Percentiles rank a stretch among this genome's conserved stretches.
Conservation (phyloP, 176 grass and related monocot genomes). For the Hordeum marinum region DNA sequence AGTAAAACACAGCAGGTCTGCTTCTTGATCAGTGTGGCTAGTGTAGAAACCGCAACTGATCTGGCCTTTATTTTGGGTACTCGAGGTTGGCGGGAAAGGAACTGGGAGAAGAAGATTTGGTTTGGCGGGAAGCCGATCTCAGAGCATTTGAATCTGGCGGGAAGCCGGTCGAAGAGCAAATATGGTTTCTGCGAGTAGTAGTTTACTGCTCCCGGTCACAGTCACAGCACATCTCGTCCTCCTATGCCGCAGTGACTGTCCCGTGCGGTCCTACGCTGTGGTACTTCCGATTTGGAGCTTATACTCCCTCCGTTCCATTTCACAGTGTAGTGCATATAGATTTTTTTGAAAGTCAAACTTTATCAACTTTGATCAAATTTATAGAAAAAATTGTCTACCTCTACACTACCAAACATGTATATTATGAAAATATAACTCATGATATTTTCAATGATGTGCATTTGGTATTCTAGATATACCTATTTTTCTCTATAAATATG, state of each 20-base stretch:
- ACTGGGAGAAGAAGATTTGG: neutral
- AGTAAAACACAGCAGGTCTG: constrained; percentile 6
- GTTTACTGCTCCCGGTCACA: neutral
- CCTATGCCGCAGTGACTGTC: neutral
- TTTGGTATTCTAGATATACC: too few species aligned
- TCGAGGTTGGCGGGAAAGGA: neutral
- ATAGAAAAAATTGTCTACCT: too few species aligned
- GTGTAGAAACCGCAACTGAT: neutral
- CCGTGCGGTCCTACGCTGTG: neutral
- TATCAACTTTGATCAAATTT: too few species aligned
- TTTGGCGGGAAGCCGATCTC: neutral
- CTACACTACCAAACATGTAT: too few species aligned
- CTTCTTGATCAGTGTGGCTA: neutral
- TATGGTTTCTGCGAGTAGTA: neutral
- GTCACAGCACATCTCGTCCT: neutral
- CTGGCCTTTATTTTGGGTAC: neutral
- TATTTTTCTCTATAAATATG: too few species aligned
- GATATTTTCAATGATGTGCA: too few species aligned
- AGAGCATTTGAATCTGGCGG: neutral
- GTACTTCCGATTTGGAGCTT: neutral
- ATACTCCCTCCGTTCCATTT: too few species aligned
- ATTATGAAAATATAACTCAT: too few species aligned
- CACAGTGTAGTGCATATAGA: too few species aligned
- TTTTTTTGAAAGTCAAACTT: too few species aligned
- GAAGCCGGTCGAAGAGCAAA: neutral